These are phyloP conservation scores for Gracilaria caudata DNA, from an alignment of 23 red algal species.

Conservation along the genomic window DNA sequence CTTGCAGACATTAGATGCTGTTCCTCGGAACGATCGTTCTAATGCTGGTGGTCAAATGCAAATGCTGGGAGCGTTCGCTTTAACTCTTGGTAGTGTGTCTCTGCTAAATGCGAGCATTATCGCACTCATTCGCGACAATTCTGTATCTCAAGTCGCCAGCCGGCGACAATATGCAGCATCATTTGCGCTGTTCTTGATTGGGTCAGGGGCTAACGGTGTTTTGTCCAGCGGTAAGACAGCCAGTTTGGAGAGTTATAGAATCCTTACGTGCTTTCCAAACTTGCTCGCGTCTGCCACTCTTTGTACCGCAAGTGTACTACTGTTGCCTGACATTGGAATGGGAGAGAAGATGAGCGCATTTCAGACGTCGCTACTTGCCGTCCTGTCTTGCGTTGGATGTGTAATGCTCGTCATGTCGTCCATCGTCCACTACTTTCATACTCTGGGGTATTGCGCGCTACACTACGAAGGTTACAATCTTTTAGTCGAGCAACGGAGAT, in stretches of 20 bases:
- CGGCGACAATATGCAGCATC: conserved; percentile 33
- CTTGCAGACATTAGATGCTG: neutral
- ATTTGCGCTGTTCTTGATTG: conserved; percentile 40
- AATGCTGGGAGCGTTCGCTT: conserved; percentile 22
- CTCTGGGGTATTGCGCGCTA: neutral
- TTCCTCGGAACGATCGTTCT: neutral
- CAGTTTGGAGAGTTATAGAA: conserved; percentile 17
- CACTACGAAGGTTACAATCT: conserved; percentile 14
- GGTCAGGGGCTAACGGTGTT: conserved; percentile 20
- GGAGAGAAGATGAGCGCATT: neutral
- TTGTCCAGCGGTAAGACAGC: neutral
- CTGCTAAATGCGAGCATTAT: conserved; percentile 40
- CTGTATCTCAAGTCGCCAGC: neutral
- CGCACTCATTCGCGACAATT: neutral
- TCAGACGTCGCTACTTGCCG: conserved; percentile 16
- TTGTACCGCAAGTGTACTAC: conserved; percentile 9
- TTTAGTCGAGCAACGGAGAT: neutral
- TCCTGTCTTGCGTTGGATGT: conserved; percentile 1
- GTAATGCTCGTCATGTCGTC: conserved; percentile 31
- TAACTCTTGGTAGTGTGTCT: conserved; percentile 20
- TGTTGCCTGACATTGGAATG: conserved; percentile 17
- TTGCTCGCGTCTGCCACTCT: conserved; percentile 25
- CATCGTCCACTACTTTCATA: conserved; percentile 26
- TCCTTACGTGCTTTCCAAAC: conserved; percentile 24
- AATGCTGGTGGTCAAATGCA: conserved; percentile 32